Evolutionary conservation across 1,284 basidiomycete genomes (phyloP).

Genomic region (Ganoderma meredithae): DNA sequence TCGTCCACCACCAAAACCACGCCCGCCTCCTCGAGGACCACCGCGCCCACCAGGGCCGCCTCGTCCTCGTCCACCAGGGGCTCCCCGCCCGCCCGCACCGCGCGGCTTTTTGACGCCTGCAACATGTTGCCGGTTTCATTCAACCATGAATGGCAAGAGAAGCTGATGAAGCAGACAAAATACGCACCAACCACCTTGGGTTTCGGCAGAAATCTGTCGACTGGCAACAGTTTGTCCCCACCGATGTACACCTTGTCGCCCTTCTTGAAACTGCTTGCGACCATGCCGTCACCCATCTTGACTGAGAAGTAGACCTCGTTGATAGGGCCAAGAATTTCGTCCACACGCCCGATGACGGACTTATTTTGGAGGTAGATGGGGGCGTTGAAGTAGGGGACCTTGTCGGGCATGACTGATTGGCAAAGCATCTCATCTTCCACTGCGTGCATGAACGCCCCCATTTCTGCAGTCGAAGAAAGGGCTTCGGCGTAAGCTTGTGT

Average conservation of each 20-base stretch:
- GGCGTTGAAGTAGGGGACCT: conserved; percentile 99
- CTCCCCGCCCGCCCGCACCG: conserved; percentile 44
- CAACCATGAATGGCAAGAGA: conserved; percentile 44
- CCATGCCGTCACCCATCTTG: conserved; percentile 97
- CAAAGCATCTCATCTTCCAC: conserved; percentile 99
- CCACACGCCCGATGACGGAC: conserved; percentile 93
- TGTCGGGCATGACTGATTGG: conserved; percentile 83
- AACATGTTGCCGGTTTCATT: conserved; percentile 49
- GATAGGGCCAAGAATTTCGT: conserved; percentile 97
- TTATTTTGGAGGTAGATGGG: conserved; percentile 99
- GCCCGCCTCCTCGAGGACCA: conserved; percentile 45
- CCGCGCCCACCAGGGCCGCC: conserved; percentile 51
- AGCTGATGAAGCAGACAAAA: conserved; percentile 21
- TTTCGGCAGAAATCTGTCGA: conserved; percentile 97
- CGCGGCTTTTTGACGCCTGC: conserved; percentile 45
- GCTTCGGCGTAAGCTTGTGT: background rate
- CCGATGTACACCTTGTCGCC: conserved; percentile 99
- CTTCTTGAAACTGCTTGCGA: conserved; percentile 94
- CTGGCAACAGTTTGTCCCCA: conserved; percentile 94
- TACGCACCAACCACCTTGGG: conserved; percentile 80
- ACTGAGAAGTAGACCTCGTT: conserved; percentile 99
- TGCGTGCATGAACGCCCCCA: conserved; percentile 91
- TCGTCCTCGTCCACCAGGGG: conserved; percentile 49
- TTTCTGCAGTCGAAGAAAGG: conserved; percentile 57
- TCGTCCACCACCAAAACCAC: conserved; percentile 49